Base-by-base conservation (phyloP, 2,329 filamentous ascomycete genomes). In the Didymella sp. region DNA sequence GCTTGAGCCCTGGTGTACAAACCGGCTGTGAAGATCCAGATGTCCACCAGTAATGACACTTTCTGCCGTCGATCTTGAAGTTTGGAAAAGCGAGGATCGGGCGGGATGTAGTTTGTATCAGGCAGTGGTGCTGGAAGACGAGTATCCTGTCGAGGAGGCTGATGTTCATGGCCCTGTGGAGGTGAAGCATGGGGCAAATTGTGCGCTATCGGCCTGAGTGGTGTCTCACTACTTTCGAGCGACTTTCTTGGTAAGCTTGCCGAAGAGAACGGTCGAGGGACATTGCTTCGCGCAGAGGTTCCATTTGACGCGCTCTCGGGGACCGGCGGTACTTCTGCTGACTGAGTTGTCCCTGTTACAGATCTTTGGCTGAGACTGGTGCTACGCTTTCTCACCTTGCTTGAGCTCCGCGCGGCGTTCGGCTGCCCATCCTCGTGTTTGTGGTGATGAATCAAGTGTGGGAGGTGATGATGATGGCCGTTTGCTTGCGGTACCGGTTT, bases 21-120 rank as follows among this genome's bases (percentile, higher is more conserved):
- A 0, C 89, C 89, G 2, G 92, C 89, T 59, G 97, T 92, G 72
- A 95, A 89, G 8, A 97, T 81, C 95, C 95, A 99, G 28, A 97
- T 87, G 63, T 89, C 89, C 19, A 92, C 80, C 15, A 99, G 76
- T 11, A 88, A 71, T 4, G 80, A 80, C 12, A 86, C 77, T 15
- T 81, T 83, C 56, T 86, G 84, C 51, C 82, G 82, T 48, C 84
- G 80, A 46, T 81, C 79, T 59, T 85, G 81, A 8, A 79, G 60
- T 19, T 77, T 73, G 2, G 82, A 77, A 55, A 85, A 84, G 49
- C 79, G 79, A 37, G 83, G 81, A 27, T 82, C 70, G 11, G 77
- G 71, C 19, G 71, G 59, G 6, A 76, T 67, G 17, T 72, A 72
- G 43, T 73, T 61, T 8, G 66, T 56, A 11, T 68, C 68, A 4